Base-by-base conservation (phyloP, 306 rosid species). In the Lagenaria siceraria region DNA sequence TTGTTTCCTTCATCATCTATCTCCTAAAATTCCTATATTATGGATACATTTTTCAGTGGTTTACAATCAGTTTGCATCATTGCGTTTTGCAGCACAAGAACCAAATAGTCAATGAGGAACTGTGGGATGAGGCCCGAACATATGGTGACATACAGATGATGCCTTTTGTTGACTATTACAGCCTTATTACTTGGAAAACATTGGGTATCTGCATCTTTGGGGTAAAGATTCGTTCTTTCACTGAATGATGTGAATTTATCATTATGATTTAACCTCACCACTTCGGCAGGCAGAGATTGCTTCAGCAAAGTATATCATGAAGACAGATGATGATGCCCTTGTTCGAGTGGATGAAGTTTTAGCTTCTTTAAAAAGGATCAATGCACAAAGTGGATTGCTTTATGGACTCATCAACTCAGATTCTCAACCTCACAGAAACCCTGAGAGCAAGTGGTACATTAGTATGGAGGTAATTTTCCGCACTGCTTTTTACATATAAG, bases 291-390 rank as follows among this genome's bases (percentile, higher is more conserved):
- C 98, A 10, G 89, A 96, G 80, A 93, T 93, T 83, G 92, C 93
- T 87, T 89, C 99, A 14, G 96, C 99, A 29, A 96, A 86, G 82
- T 92, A 77, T 81, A 89, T 92, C 86, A 96, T 96, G 99, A 96
- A 96, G 89, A 96, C 99, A 10, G 99, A 96, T 83, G 99, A 96
- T 25, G 99, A 96, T 85, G 96, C 99, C 65, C 92, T 96, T 77
- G 94, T 96, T 68, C 92, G 99, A 72, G 89, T 96, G 46, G 97
- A 96, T 74, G 98, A 90, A 86, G 93, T 90, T 66, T 88, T 92
- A 24, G 85, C 86, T 72, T 90, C 97, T 76, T 77, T 96, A 72
- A 78, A 85, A 6, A 90, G 86, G 83, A 89, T 89, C 77, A 80
- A 83, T 36, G 84, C 80, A 76, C 59, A 64, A 64, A 79, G 52